Evolutionary conservation across 1,139 yeast genomes (phyloP).

Genomic region (Spencermartinsiella ligniputridi): DNA sequence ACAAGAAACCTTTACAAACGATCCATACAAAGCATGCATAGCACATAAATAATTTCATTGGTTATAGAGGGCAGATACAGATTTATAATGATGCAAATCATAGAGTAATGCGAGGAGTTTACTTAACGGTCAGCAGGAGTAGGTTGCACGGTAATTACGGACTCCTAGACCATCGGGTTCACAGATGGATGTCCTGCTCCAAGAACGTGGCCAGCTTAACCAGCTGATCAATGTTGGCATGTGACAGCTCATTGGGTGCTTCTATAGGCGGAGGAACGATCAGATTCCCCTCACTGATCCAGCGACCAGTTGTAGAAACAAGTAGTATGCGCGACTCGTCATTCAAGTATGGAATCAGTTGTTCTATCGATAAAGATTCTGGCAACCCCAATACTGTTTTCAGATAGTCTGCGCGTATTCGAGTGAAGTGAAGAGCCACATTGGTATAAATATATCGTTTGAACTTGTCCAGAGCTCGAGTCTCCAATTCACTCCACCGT

Average conservation of each 20-base stretch:
- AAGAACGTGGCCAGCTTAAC: conserved; percentile 1
- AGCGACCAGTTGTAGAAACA: conserved; percentile 1
- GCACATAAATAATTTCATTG: background rate
- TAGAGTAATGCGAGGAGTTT: background rate
- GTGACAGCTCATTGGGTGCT: background rate
- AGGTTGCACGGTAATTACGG: no score
- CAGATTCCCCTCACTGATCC: background rate
- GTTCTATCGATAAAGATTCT: background rate
- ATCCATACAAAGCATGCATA: no score
- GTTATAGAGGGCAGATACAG: background rate
- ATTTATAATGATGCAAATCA: background rate
- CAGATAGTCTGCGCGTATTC: background rate
- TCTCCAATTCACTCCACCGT: background rate
- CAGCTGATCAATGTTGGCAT: background rate
- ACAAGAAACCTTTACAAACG: no score
- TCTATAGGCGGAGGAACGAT: conserved; percentile 8
- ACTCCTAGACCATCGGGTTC: no score
- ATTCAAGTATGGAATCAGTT: conserved; percentile 6
- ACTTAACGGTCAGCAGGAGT: no score
- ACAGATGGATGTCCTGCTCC: conserved; percentile 3
- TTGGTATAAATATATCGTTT: background rate
- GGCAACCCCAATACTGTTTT: conserved; percentile 5
- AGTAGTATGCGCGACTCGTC: background rate
- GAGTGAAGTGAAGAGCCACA: background rate
- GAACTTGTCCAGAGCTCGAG: background rate